Base-by-base conservation (phyloP, 192 early-diverging fungal species). In the Cetraspora pellucida region DNA sequence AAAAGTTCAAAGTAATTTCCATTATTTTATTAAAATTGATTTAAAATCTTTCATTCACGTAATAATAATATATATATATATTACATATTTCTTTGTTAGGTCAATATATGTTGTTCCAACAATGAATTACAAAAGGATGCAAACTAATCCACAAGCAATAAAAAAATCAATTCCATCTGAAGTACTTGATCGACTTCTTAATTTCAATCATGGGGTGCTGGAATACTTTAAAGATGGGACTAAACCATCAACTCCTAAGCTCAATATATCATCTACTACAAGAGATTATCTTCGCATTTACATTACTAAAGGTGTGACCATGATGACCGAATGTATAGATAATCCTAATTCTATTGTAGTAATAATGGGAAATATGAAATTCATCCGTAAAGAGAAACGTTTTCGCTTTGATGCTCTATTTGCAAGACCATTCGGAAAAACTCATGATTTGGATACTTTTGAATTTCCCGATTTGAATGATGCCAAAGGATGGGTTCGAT, bases 381-480 rank as follows among this genome's bases (percentile, higher is more conserved):
- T 43, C 55, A 73, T 27, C 17, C 17, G 25, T 7, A 27, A 37
- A 30, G 45, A 23, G 11, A 14, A 54, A 11, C 14, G 23, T 11
- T 61, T 84, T 54, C 64, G 60, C 8, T 78, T 55, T 59, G 70
- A 72, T 10, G 78, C 72, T 9, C 45, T 81, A 46, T 77, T 84
- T 13, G 78, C 72, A 0, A 84, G 81, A 43, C 82, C 82, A 6
- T 80, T 84, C 75, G 82, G 82, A 19, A 77, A 79, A 10, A n/a
- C 71, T 43, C 77, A 84, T 55, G 78, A 81, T 14, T 80, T 83
- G 80, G 59, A 77, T 50, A 81, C 82, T 0, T 77, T 81, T 14
- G 80, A 79, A 14, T 80, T 81, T 78, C 52, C 79, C 28, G 82
- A 84, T n/a, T 79, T 80, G 16, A 78, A 77, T 10, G 79, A 80